Base-by-base conservation (phyloP, 768 basidiomycete species). In the Calocera viscosa region DNA sequence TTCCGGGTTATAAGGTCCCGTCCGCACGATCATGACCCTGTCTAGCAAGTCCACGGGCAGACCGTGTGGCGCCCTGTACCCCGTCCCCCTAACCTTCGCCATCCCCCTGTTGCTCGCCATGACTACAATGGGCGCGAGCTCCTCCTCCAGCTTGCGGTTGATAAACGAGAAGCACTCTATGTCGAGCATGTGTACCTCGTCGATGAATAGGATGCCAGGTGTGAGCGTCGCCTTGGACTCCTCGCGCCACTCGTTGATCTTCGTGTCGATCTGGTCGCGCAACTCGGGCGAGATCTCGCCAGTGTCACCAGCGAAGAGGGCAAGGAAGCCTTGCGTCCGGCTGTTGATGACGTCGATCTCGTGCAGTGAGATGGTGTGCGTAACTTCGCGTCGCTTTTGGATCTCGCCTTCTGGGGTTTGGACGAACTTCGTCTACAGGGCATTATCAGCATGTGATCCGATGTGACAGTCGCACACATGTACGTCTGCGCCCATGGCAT, bases 291-390 rank as follows among this genome's bases (percentile, higher is more conserved):
- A 97, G 77, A 99, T 97, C 79, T 99, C 96, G 19, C 96, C 96
- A 0, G 96, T 99, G 75, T 99, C 96, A 12, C 95, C 95, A 64
- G 90, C 86, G 74, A 90, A 90, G 14, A 99, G 83, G 0, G 96
- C 95, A 38, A 98, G 85, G 82, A 98, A 98, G 1, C 96, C 96
- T 80, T 99, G 96, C 5, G 95, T 98, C 64, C 95, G 85, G 70
- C 91, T 93, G 81, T 98, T 99, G 81, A 98, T 98, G 65, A 98
- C 94, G 74, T 99, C 96, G 72, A 99, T 98, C 78, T 99, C 96
- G 77, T 98, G 96, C 16, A 99, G 80, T 0, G 94, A 94, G 11
- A 98, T 94, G 0, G 94, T 97, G 77, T 99, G 96, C 8, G 94
- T 90, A 67, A 97, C 90, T 77, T 97, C 94, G 80, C 92, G 93